phyloP scores from a whole-genome alignment of 768 basidiomycete genomes.

The Phanerochaete sordida region DNA sequence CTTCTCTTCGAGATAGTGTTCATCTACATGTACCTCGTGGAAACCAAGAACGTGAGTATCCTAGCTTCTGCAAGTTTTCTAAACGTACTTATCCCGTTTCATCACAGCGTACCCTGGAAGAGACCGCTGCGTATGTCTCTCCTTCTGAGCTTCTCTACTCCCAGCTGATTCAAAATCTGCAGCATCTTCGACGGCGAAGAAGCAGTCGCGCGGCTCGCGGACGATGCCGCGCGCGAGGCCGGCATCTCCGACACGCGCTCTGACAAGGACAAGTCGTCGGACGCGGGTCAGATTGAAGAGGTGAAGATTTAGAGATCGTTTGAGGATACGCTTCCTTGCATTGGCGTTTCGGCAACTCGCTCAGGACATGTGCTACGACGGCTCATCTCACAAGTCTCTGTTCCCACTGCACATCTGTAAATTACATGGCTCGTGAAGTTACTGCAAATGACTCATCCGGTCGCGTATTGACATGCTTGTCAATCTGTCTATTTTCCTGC shows the following conservation, averaged over 20 bases:
- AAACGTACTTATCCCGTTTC: neutral
- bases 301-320: constrained; percentile 12
- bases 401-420: neutral
- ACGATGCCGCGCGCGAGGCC: constrained; percentile 17
- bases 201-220: constrained; percentile 17
- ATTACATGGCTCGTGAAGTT: neutral
- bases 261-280: constrained; percentile 22
- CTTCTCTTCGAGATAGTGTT: constrained; percentile 37
- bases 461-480: too few species aligned
- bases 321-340: neutral
- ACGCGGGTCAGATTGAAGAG: constrained; percentile 17
- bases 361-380: neutral
- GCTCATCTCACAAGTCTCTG: neutral
- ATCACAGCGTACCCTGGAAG: constrained; percentile 28
- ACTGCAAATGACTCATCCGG: neutral
- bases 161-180: too few species aligned
- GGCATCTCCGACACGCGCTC: constrained; percentile 17
- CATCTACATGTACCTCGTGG: constrained; percentile 33
- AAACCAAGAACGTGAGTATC: constrained; percentile 33
- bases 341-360: neutral
- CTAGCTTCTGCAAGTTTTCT: neutral
- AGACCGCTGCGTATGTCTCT: constrained; percentile 28
- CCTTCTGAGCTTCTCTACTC: too few species aligned
- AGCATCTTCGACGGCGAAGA: constrained; percentile 32
- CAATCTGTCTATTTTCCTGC: too few species aligned